Base-by-base conservation (phyloP, 257 asterid genomes). In the Solanum sejunctum region DNA sequence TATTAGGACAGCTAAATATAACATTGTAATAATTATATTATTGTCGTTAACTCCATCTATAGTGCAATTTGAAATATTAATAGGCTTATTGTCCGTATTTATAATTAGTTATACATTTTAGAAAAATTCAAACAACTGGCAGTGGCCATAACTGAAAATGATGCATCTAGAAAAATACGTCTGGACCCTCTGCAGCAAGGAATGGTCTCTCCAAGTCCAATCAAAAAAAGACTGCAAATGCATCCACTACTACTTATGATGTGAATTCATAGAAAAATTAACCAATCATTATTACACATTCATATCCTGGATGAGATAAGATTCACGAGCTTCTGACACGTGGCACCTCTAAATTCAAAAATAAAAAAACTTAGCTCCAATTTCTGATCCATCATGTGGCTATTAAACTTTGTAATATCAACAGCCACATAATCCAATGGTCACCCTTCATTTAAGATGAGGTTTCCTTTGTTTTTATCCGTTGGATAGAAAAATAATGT, bases 371-470 rank as follows among this genome's bases (percentile, higher is more conserved):
- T 26, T 7, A 13, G 72, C 72, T 66, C 72, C 72, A 66, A 66
- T 66, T 66, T 66, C 45, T 13, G 7, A 66, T 28, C 72, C 28
- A 28, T 28, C 72, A 28, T 66, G n/a, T 64, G 72, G 72, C 45
- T 20, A 84, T 82, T 84, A 83, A 47, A 12, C 13, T 21, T 28
- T 5, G 83, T 89, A 58, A 79, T 69, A 86, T 58, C 84, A 85
- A 28, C 61, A 83, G 28, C 91, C 89, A 89, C 86, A 87, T 45
- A 85, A 89, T 88, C 92, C 86, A 87, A 88, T 57, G 92, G 90
- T 63, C 84, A 51, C 13, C 57, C 41, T 60, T 82, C 55, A 5
- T 18, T 63, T 60, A 81, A 86, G 88, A 84, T 84, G 43, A 70
- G 82, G 43, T 28, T 82, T 20, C 80, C 18, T 51, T 51, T 23